phyloP scores from a whole-genome alignment of 2,329 filamentous ascomycete genomes.

The Orbilia quercus region DNA sequence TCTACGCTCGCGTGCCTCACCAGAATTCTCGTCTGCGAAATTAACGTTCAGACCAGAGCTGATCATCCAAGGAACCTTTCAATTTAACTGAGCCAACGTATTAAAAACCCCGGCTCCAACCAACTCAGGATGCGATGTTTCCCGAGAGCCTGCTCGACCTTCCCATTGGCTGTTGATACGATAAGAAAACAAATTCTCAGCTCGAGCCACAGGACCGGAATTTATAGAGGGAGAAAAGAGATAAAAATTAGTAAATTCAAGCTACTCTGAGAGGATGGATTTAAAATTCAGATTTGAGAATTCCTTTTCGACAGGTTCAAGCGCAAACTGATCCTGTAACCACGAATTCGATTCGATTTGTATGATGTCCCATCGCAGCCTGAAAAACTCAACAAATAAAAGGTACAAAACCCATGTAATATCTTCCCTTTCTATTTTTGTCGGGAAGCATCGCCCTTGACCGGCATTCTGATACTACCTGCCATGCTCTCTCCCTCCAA shows the following conservation, averaged over 20 bases:
- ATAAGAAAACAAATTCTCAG: constrained; percentile 36
- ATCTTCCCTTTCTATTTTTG: constrained; percentile 49
- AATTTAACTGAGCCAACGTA: constrained; percentile 56
- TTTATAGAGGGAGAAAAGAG: neutral
- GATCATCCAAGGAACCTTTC: constrained; percentile 39
- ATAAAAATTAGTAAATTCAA: neutral
- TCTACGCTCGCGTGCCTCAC: neutral
- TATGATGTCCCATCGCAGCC: constrained; percentile 21
- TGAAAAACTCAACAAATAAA: neutral
- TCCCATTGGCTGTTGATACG: constrained; percentile 47
- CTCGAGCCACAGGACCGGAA: neutral
- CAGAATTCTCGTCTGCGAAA: constrained; percentile 19
- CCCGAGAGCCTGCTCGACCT: constrained; percentile 32
- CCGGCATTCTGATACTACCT: constrained; percentile 43
- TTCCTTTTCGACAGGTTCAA: constrained; percentile 38
- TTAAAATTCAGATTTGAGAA: neutral
- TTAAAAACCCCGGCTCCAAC: constrained; percentile 46
- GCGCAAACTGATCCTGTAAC: constrained; percentile 1
- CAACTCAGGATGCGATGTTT: constrained; percentile 31
- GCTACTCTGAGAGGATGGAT: constrained; percentile 18
- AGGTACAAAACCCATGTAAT: constrained; percentile 13
- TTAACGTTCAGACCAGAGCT: constrained; percentile 23
- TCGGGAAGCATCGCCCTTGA: constrained; percentile 9
- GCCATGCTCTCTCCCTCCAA: constrained; percentile 16
- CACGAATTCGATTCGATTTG: neutral